These are phyloP conservation scores for Diaporthe citrichinensis DNA, from an alignment of 2,329 filamentous ascomycete genomes.

Conservation along the genomic window DNA sequence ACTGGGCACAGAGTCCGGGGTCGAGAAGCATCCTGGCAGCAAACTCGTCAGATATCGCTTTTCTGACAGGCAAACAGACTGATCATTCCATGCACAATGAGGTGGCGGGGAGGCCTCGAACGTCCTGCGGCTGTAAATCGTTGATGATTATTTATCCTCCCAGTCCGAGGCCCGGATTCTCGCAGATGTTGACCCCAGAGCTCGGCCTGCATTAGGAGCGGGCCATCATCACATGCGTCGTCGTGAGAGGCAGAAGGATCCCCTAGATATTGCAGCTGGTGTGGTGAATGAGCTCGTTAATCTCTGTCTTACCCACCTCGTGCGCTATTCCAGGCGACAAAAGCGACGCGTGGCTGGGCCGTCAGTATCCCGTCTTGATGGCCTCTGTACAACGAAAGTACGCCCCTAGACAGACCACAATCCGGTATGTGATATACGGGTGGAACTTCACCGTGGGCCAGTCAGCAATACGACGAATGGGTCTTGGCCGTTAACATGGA, in stretches of 20 bases:
- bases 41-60: slow-evolving; percentile 37
- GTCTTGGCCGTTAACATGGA: background rate
- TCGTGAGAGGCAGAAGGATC: background rate
- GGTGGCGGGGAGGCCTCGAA: slow-evolving; percentile 26
- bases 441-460: background rate
- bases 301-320: slow-evolving; percentile 35
- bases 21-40: slow-evolving; percentile 9
- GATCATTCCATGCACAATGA: slow-evolving; percentile 37
- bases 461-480: background rate
- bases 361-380: background rate
- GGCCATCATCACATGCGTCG: background rate
- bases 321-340: background rate
- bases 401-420: background rate
- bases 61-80: slow-evolving; percentile 26
- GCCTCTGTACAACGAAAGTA: background rate
- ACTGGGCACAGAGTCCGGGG: slow-evolving; percentile 15
- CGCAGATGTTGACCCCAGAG: background rate
- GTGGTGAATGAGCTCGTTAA: slow-evolving; percentile 23
- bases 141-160: background rate
- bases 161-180: background rate
- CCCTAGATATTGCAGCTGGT: slow-evolving; percentile 16
- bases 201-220: background rate
- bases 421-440: background rate
- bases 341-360: background rate
- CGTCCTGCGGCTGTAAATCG: background rate